phyloP scores from a whole-genome alignment of 2,329 filamentous ascomycete genomes.

The Xylariaceae sp. region DNA sequence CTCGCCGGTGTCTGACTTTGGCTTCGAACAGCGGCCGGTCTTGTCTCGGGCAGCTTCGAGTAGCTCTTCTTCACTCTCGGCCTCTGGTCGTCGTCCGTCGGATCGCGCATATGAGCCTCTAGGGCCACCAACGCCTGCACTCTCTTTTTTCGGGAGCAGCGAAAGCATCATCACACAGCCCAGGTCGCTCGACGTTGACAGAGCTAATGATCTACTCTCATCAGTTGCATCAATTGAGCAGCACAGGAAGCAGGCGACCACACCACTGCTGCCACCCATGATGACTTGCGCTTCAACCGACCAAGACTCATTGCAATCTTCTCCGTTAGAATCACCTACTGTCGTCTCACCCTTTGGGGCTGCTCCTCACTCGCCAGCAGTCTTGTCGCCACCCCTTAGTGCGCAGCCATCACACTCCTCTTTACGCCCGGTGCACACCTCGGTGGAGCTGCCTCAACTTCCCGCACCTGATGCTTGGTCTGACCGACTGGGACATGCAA shows the following conservation, averaged over 20 bases:
- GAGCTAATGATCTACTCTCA: constrained; percentile 51
- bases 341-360: constrained; percentile 62
- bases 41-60: constrained; percentile 69
- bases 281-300: constrained; percentile 62
- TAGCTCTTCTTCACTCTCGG: constrained; percentile 76
- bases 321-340: constrained; percentile 84
- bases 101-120: constrained; percentile 54
- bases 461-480: constrained; percentile 80
- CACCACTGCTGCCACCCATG: constrained; percentile 82
- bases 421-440: constrained; percentile 55
- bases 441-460: constrained; percentile 49
- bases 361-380: constrained; percentile 43
- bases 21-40: constrained; percentile 74
- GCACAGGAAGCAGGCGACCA: constrained; percentile 68
- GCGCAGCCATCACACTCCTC: constrained; percentile 78
- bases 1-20: constrained; percentile 78
- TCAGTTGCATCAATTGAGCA: constrained; percentile 60
- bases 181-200: constrained; percentile 54
- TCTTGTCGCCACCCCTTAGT: constrained; percentile 73
- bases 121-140: constrained; percentile 63
- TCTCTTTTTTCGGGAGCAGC: constrained; percentile 63
- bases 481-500: constrained; percentile 83
- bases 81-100: constrained; percentile 51
- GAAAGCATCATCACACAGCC: constrained; percentile 54
- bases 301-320: constrained; percentile 60